A percentile compares a stretch with the other conserved stretches of the same genome.
phyloP scores from a whole-genome alignment of 106 monocot genomes.

The Posidonia australis region DNA sequence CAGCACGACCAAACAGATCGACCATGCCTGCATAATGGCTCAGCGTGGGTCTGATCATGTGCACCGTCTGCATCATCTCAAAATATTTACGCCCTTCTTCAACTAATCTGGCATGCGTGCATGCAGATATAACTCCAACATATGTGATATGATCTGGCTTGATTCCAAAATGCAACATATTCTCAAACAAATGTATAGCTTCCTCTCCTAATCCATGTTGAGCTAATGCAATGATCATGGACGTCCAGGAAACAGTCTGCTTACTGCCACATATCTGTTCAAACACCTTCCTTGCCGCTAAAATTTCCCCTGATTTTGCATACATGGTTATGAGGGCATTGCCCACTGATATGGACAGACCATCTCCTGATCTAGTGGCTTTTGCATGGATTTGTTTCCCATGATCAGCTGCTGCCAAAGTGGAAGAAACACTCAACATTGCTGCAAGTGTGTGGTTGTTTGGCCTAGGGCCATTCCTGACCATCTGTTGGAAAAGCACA shows the following conservation, averaged over 20 bases:
- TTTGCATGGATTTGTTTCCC: conserved; percentile 74
- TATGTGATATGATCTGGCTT: conserved; percentile 83
- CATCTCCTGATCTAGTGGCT: conserved; percentile 47
- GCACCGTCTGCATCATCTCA: conserved; percentile 64
- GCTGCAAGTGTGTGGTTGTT: conserved; percentile 80
- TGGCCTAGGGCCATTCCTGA: conserved; percentile 45
- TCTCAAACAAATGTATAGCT: too few species aligned
- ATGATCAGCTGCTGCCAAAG: conserved; percentile 35
- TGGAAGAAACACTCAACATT: conserved; percentile 67
- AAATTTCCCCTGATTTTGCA: conserved; percentile 61
- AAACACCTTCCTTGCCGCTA: conserved; percentile 49
- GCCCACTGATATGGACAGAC: conserved; percentile 57
- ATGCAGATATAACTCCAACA: conserved; percentile 80
- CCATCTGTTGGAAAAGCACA: conserved; percentile 54
- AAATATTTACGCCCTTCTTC: conserved; percentile 59
- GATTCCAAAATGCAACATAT: too few species aligned
- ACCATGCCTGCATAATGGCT: conserved; percentile 97
- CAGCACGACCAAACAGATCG: conserved; percentile 63
- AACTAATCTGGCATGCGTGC: conserved; percentile 68
- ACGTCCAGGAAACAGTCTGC: conserved; percentile 79
- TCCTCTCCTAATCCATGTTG: too few species aligned
- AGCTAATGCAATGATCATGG: conserved; percentile 87
- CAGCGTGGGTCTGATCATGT: conserved; percentile 53
- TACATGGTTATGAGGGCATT: too few species aligned
- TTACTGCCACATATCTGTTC: conserved; percentile 20